Conservation (phyloP, 768 basidiomycete species). For the Naematelia encephala region DNA sequence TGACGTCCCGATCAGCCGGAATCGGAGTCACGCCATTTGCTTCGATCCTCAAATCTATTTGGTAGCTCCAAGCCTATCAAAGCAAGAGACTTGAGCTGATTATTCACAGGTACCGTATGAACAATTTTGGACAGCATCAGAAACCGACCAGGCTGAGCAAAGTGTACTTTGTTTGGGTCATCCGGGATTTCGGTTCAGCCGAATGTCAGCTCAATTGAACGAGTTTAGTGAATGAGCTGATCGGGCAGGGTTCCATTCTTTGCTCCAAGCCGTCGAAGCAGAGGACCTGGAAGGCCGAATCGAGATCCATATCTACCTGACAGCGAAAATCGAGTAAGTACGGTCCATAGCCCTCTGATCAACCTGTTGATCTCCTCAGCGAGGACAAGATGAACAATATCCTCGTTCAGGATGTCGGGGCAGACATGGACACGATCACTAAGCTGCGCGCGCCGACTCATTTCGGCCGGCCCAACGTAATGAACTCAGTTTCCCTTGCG, state of each 20-base stretch:
- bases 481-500: constrained; percentile 57
- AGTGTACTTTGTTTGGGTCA: constrained; percentile 85
- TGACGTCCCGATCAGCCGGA: constrained; percentile 58
- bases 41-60: constrained; percentile 77
- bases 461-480: constrained; percentile 75
- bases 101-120: constrained; percentile 69
- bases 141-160: constrained; percentile 81
- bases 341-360: neutral
- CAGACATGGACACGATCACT: constrained; percentile 87
- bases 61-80: constrained; percentile 52
- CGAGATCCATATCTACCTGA: constrained; percentile 86
- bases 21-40: constrained; percentile 97
- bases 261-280: constrained; percentile 87
- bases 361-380: constrained; percentile 9
- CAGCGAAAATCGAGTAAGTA: constrained; percentile 69
- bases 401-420: constrained; percentile 86
- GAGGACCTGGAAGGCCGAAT: constrained; percentile 81
- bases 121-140: constrained; percentile 63
- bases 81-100: neutral
- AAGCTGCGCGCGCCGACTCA: constrained; percentile 85
- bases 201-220: constrained; percentile 45
- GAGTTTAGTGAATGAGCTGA: neutral
- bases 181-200: constrained; percentile 72
- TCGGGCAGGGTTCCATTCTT: constrained; percentile 67
- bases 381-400: constrained; percentile 94